Percentiles rank a stretch among this genome's conserved stretches.
Conservation (phyloP, 2,329 filamentous ascomycete genomes). For the Fusarium paranaense region DNA sequence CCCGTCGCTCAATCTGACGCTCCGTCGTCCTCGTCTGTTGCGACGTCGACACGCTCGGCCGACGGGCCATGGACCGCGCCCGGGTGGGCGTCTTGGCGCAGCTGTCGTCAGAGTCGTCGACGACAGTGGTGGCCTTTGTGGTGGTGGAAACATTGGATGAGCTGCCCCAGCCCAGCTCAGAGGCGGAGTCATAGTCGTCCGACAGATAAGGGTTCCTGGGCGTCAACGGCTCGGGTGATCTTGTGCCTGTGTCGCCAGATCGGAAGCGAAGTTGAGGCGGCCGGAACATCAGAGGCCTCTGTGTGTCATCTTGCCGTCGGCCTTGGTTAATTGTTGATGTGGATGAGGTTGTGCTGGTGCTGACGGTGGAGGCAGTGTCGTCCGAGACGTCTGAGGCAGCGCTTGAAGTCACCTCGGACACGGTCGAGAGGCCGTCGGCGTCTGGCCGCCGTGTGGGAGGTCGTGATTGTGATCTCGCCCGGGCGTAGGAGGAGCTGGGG, state of each 20-base stretch:
- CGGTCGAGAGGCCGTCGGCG: constrained; percentile 40
- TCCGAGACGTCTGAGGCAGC: constrained; percentile 18
- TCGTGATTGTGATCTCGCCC: constrained; percentile 37
- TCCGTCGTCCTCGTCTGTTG: constrained; percentile 34
- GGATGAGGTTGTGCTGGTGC: constrained; percentile 11
- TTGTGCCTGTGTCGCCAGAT: constrained; percentile 24
- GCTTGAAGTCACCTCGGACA: constrained; percentile 35
- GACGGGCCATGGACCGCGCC: constrained; percentile 34
- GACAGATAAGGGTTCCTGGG: constrained; percentile 38
- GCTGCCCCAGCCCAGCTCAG: constrained; percentile 36
- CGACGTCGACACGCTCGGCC: constrained; percentile 21
- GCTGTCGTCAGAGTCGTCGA: constrained; percentile 39
- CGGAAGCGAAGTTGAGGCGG: constrained; percentile 43
- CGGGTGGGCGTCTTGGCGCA: constrained; percentile 36
- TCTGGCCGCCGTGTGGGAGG: constrained; percentile 33
- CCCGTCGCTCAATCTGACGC: constrained; percentile 19
- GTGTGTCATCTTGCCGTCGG: constrained; percentile 10
- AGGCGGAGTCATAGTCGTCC: constrained; percentile 43
- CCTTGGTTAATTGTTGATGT: constrained; percentile 10
- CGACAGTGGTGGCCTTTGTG: constrained; percentile 39
- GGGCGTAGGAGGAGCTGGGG: constrained; percentile 25
- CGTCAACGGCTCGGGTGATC: constrained; percentile 35
- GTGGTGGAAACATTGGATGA: constrained; percentile 39
- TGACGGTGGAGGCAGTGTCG: constrained; percentile 10
- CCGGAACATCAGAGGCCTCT: constrained; percentile 37